These are phyloP conservation scores for Graphilbum fragrans DNA, from an alignment of 2,329 filamentous ascomycete species.

Conservation along the genomic window DNA sequence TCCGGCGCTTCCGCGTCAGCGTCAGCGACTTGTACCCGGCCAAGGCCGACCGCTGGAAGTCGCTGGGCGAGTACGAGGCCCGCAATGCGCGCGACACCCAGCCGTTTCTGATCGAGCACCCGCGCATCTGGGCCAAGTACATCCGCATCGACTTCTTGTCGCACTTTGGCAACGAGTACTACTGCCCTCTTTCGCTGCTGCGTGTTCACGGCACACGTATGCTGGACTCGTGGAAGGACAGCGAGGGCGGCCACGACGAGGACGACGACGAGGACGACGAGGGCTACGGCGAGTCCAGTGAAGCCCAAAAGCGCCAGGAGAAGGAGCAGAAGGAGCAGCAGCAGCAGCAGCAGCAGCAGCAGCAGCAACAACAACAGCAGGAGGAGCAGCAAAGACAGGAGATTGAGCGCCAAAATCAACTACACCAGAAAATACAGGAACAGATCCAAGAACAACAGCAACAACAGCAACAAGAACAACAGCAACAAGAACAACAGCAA, in stretches of 20 bases:
- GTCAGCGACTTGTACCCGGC: conserved; percentile 92
- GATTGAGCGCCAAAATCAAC: conserved; percentile 1
- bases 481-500: conserved; percentile 21
- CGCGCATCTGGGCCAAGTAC: conserved; percentile 92
- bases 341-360: background rate
- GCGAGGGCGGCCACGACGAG: conserved; percentile 54
- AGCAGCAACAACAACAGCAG: conserved; percentile 17
- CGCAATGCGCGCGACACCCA: conserved; percentile 89
- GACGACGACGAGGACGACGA: conserved; percentile 38
- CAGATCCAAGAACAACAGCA: conserved; percentile 1
- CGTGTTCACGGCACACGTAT: conserved; percentile 93
- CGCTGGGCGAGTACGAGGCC: conserved; percentile 79
- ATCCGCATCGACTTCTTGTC: conserved; percentile 81
- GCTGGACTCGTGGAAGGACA: conserved; percentile 84
- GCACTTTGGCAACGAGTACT: conserved; percentile 94
- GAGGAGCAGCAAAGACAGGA: conserved; percentile 13
- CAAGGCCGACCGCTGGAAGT: conserved; percentile 84
- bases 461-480: conserved; percentile 17
- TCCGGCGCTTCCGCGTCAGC: conserved; percentile 79
- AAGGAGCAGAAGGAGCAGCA: background rate
- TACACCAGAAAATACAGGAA: conserved; percentile 3
- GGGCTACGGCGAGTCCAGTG: conserved; percentile 36
- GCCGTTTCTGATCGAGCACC: conserved; percentile 86
- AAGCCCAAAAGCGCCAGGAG: background rate
- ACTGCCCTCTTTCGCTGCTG: conserved; percentile 83